Evolutionary conservation across 108 stramenopile genomes (phyloP), one percentile per base, ranked within the genome.

Genomic region (Pseudonitzschia pungens): DNA sequence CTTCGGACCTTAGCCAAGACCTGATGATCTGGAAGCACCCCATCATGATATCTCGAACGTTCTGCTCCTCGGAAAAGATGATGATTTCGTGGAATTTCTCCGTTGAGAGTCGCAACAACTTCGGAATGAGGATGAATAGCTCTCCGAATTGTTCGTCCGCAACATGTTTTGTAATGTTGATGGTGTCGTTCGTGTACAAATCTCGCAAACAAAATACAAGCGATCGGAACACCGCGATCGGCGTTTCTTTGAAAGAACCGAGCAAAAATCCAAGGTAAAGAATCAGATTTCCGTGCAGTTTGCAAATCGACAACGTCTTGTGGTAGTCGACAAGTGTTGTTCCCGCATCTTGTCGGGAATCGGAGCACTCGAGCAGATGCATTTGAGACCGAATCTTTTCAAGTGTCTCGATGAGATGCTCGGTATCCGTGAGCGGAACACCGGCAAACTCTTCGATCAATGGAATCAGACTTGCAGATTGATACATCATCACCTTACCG

Each of bases 191-290:
- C 14, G 36, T 41, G 36, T 62, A 62, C 36, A 62, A 0, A 62
- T 62, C 60, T 0, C 60, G 32, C 33, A 62, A 62, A 62, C 60
- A 62, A 62, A 62, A 62, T 41, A 62, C 36, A 2, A 62, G 60
- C 20, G 60, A 31, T 24, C 60, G 27, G 15, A 62, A 62, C 40
- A 62, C 29, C 16, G 16, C 2, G 20, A n/a, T 1, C 15, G 60
- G 31, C 6, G 33, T 40, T 62, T 62, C n/a, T 33, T 41, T 33
- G 26, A 33, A 33, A 10, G 60, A 62, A 62, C 33, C 60, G 15
- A 62, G 60, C 29, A 62, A n/a, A 40, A 62, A 62, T 40, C 60
- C 60, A 18, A 62, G 29, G 20, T 40, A n/a, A 40, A 62, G 29
- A 62, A 62, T 36, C 12, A 62, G 36, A 9, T 10, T 33, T 33